Evolutionary conservation across 768 basidiomycete genomes (phyloP), one percentile per base, ranked within the genome.

Genomic region (Lactarius deliciosus): DNA sequence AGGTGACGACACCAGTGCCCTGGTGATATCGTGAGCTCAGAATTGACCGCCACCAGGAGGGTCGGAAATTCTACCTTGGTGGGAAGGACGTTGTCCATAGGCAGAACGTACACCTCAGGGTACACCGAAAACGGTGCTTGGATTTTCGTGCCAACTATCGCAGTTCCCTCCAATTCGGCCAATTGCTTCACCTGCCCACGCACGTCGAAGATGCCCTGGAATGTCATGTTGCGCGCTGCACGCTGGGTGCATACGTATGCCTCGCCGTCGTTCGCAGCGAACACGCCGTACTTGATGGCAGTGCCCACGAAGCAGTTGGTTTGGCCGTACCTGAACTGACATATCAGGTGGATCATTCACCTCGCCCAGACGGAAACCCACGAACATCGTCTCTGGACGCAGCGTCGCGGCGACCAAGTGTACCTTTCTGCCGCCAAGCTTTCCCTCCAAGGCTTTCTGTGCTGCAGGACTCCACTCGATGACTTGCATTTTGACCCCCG

Each of bases 1-100:
- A 98, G 5, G 96, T 97, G 72, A 99, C 97, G 36, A 99, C 94
- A 68, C 96, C 97, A 15, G 96, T 98, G 73, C 97, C 97, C 89
- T 90, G 68, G 3, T 56, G 63, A 32, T 56, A 13, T 7, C 7
- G 45, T 73, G 60, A 73, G 63, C 3, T 22, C 56, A n/a, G n/a
- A n/a, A n/a, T n/a, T n/a, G 50, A 16, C 36, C 40, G 25, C n/a
- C 30, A n/a, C 3, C 8, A 61, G 55, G 18, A 11, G 25, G 9
- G 34, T 66, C 80, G 22, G 61, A 84, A 88, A 81, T 96, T 96
- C 69, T 92, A 85, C 91, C 82, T 98, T 98, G 68, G 92, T 96
- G n/a, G 94, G 86, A 57, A 96, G 83, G 61, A 98, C 94, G 71
- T 89, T 92, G 71, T 99, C 97, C 97, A 99, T 99, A n/a, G 97